Conservation (phyloP, 2,329 filamentous ascomycete genomes). For the Aureobasidium sp. region DNA sequence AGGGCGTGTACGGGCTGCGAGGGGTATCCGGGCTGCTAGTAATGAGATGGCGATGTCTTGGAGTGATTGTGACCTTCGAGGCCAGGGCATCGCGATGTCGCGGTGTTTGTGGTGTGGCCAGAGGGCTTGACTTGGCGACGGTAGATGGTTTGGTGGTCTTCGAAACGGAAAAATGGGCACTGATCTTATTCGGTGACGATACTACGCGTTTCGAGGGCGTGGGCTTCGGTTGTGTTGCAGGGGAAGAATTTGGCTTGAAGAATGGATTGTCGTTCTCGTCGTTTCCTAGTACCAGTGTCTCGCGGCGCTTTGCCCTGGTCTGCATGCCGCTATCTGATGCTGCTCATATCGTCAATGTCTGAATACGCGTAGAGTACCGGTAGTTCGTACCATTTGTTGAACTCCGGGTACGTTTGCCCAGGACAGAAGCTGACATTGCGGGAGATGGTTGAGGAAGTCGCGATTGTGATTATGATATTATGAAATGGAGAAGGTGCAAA, state of each 20-base stretch:
- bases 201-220: slow-evolving; percentile 42
- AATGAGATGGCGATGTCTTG: slow-evolving; percentile 74
- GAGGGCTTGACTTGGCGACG: slow-evolving; percentile 27
- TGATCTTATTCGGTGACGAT: slow-evolving; percentile 36
- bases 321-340: slow-evolving; percentile 14
- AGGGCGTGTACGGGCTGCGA: slow-evolving; percentile 67
- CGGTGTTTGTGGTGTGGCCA: slow-evolving; percentile 57
- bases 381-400: slow-evolving; percentile 14
- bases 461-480: slow-evolving; percentile 3
- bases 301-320: slow-evolving; percentile 36
- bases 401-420: slow-evolving; percentile 41
- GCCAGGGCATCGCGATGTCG: slow-evolving; percentile 66
- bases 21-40: slow-evolving; percentile 68
- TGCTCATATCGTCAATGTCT: slow-evolving; percentile 1
- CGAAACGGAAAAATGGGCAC: slow-evolving; percentile 34
- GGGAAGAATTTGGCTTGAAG: slow-evolving; percentile 32
- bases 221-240: slow-evolving; percentile 28
- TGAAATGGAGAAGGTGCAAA: neutral
- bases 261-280: slow-evolving; percentile 62
- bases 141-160: slow-evolving; percentile 28
- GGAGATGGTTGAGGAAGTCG: neutral
- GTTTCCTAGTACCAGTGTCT: slow-evolving; percentile 44
- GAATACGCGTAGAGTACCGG: neutral
- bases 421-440: slow-evolving; percentile 30
- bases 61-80: slow-evolving; percentile 63